Conservation (phyloP, 176 grass and related monocot genomes). For the Chloris gayana region DNA sequence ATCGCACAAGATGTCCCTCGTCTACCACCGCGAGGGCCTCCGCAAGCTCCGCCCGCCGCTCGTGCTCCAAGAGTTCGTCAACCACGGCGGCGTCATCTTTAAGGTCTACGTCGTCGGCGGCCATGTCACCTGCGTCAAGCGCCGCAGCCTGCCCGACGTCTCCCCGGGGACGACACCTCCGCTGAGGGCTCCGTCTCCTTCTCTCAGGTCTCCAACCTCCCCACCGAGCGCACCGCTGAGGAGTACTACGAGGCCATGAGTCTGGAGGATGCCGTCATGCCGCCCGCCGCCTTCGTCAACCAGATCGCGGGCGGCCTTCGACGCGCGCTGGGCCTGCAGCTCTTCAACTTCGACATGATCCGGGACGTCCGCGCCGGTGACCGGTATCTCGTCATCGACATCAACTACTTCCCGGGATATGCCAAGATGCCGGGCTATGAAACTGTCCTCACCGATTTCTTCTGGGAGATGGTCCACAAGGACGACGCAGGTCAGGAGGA, state of each 20-base stretch:
- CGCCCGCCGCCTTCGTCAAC: slow-evolving; percentile 45
- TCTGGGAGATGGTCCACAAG: slow-evolving; percentile 66
- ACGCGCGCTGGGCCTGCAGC: slow-evolving; percentile 54
- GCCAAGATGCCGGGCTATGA: slow-evolving; percentile 92
- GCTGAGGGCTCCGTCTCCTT: slow-evolving; percentile 49
- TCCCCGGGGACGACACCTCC: slow-evolving; percentile 32
- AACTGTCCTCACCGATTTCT: slow-evolving; percentile 74
- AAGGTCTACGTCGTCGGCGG: slow-evolving; percentile 75
- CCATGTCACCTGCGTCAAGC: slow-evolving; percentile 62
- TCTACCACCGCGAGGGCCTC: slow-evolving; percentile 64
- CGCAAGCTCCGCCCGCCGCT: slow-evolving; percentile 52
- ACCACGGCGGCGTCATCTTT: slow-evolving; percentile 81
- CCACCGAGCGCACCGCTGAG: background rate
- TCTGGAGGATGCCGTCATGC: slow-evolving; percentile 47
- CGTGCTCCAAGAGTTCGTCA: slow-evolving; percentile 83
- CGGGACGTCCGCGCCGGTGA: slow-evolving; percentile 24
- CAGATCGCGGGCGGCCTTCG: slow-evolving; percentile 61
- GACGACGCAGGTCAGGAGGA: slow-evolving; percentile 28
- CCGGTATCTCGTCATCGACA: slow-evolving; percentile 72
- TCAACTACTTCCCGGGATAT: slow-evolving; percentile 92
- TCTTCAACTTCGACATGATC: slow-evolving; percentile 91
- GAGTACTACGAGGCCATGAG: slow-evolving; percentile 58
- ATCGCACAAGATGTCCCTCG: slow-evolving; percentile 73
- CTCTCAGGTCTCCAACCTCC: slow-evolving; percentile 66
- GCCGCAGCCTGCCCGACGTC: slow-evolving; percentile 77